Base-by-base conservation (phyloP, 306 rosid genomes). In the Casuarina glauca region DNA sequence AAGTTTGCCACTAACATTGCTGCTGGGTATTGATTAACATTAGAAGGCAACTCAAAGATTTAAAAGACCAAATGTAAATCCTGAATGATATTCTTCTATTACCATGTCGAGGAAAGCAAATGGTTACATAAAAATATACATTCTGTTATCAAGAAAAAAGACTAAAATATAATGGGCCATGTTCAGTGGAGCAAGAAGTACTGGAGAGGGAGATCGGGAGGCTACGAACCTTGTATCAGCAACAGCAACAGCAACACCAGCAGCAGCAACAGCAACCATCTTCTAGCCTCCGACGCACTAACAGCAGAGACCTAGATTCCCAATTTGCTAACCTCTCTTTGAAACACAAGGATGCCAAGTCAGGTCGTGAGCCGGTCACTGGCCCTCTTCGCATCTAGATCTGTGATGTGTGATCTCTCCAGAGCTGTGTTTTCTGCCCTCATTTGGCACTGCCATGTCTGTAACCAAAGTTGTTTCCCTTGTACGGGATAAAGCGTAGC, bases 111-210 rank as follows among this genome's bases (percentile, higher is more conserved):
- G 17, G 50, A 43, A 53, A 45, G 45, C 60, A 5, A 36, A 63
- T 17, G 8, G 32, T 66, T 67, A 42, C 32, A 67, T 67, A n/a
- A 49, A 67, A 17, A 42, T 9, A 9, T 42, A 9, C 71, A 67
- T 67, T 17, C 15, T 26, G 45, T 60, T 69, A 38, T 49, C 55
- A 54, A 50, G 70, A 48, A 32, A 66, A 78, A 55, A 46, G 82
- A 72, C 90, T 91, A 75, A 91, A 70, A 80, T 79, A 11, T 78
- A 44, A 50, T 26, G 77, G 77, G 76, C 80, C 77, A 74, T 86
- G 70, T 89, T 69, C 88, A 96, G 99, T 96, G 97, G 99, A 96
- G 85, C 99, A 96, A 78, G 99, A 96, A 87, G 97, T 96, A 61
- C 85, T 96, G 88, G 99, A 96, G 83, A 96, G 97, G 82, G 99